Percentiles rank a stretch among this genome's conserved stretches.
phyloP scores from a whole-genome alignment of 768 basidiomycete genomes.

The Suillus occidentalis region DNA sequence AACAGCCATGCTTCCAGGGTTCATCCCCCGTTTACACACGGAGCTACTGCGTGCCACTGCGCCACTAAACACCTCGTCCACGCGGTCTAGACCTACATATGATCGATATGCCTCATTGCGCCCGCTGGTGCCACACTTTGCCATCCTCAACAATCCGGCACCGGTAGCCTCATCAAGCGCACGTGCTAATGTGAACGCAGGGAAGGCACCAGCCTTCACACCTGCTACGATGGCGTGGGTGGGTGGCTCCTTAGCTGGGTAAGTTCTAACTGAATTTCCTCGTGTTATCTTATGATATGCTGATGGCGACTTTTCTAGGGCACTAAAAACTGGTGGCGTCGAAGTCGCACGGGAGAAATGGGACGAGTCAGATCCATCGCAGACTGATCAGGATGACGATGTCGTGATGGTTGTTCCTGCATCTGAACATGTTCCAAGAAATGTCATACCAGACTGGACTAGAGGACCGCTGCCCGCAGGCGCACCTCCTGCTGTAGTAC shows the following conservation, averaged over 20 bases:
- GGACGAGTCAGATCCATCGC: slow-evolving; percentile 62
- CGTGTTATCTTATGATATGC: background rate
- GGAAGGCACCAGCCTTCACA: slow-evolving; percentile 85
- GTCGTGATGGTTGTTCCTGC: slow-evolving; percentile 16
- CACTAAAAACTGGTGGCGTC: slow-evolving; percentile 82
- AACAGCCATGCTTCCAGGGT: slow-evolving; percentile 88
- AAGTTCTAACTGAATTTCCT: slow-evolving; percentile 28
- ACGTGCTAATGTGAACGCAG: slow-evolving; percentile 61
- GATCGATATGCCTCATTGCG: slow-evolving; percentile 78
- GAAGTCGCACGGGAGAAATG: slow-evolving; percentile 84
- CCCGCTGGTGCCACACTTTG: slow-evolving; percentile 67
- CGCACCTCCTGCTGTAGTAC: slow-evolving; percentile 54
- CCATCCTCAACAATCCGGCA: slow-evolving; percentile 83
- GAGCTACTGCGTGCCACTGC: slow-evolving; percentile 69
- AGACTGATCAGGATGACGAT: slow-evolving; percentile 42
- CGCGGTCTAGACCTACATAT: slow-evolving; percentile 47
- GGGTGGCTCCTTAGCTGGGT: slow-evolving; percentile 92
- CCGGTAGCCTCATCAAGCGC: slow-evolving; percentile 52
- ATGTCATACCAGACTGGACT: slow-evolving; percentile 82
- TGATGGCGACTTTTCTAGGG: slow-evolving; percentile 39
- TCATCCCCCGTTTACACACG: slow-evolving; percentile 83
- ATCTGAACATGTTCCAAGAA: slow-evolving; percentile 34
- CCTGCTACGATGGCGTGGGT: slow-evolving; percentile 87
- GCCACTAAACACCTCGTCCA: slow-evolving; percentile 34
- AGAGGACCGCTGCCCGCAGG: slow-evolving; percentile 58